These are phyloP conservation scores for Rosa lucieae DNA, from an alignment of 306 rosid species.

Conservation along the genomic window DNA sequence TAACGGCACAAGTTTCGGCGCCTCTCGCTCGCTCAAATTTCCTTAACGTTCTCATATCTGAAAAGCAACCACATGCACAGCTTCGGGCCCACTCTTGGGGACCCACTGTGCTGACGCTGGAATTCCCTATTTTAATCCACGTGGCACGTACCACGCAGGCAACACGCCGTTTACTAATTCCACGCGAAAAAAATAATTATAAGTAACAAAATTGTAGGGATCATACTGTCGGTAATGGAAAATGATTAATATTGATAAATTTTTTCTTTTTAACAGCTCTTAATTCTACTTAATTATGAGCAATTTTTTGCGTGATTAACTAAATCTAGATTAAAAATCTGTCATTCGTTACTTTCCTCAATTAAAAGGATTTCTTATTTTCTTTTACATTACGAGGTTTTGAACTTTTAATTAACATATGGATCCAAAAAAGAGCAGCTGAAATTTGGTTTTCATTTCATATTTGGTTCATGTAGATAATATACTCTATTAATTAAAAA, in stretches of 20 bases:
- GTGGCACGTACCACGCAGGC: background rate
- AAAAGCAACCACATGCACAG: constrained; percentile 24
- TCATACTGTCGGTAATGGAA: background rate
- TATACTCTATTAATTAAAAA: background rate
- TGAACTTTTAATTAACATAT: background rate
- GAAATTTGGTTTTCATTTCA: background rate
- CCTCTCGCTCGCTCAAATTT: background rate
- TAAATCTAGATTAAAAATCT: background rate
- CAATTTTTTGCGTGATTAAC: background rate
- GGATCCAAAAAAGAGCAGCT: background rate
- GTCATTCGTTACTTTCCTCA: background rate
- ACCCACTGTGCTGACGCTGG: background rate
- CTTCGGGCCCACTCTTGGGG: background rate
- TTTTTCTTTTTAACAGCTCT: background rate
- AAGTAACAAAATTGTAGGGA: background rate
- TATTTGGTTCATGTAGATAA: background rate
- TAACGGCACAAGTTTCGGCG: constrained; percentile 47
- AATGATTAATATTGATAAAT: background rate
- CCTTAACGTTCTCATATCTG: constrained; percentile 27
- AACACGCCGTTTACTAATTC: background rate
- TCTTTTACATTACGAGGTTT: background rate
- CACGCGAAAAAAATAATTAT: no score
- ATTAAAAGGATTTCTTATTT: background rate
- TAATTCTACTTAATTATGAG: background rate
- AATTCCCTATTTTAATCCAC: no score